A percentile compares a stretch with the other conserved stretches of the same genome.
These are phyloP conservation scores for Rheum nobile DNA, from an alignment of 148 eudicot species.

Conservation along the genomic window DNA sequence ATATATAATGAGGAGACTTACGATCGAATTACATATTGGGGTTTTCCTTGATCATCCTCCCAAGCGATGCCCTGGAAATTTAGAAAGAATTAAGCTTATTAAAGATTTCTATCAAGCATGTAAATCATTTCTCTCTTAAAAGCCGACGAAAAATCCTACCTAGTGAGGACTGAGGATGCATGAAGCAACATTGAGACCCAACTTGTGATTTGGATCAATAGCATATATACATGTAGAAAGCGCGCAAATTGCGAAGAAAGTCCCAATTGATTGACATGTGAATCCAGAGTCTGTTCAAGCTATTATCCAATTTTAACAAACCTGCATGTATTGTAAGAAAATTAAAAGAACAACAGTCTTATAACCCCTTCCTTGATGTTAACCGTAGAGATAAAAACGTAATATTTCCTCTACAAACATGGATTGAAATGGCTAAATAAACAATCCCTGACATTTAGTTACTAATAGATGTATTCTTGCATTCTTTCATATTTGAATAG, in stretches of 20 bases:
- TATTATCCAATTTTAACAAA: conserved; percentile 24
- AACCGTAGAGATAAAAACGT: not conserved
- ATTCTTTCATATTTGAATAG: too few relatives aligned
- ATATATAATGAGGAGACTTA: conserved; percentile 46
- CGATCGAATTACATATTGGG: conserved; percentile 83
- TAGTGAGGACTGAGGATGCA: conserved; percentile 83
- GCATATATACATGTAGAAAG: conserved; percentile 50
- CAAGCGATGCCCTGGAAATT: conserved; percentile 56
- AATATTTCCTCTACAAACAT: not conserved
- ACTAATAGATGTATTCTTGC: too few relatives aligned
- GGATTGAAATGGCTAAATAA: not conserved
- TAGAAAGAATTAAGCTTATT: not conserved
- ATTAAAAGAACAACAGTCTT: not conserved
- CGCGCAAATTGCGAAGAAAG: conserved; percentile 33
- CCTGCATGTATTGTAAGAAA: conserved; percentile 16
- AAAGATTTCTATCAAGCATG: not conserved
- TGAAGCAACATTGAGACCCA: conserved; percentile 94
- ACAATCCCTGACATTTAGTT: too few relatives aligned
- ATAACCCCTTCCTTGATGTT: too few relatives aligned
- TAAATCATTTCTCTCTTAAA: too few relatives aligned
- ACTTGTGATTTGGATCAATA: conserved; percentile 63
- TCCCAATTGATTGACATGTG: conserved; percentile 42
- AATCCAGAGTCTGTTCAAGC: conserved; percentile 24
- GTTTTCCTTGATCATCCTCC: conserved; percentile 74
- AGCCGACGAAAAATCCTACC: too few relatives aligned